phyloP scores from a whole-genome alignment of 2,329 filamentous ascomycete genomes.

The Calonectria montana region DNA sequence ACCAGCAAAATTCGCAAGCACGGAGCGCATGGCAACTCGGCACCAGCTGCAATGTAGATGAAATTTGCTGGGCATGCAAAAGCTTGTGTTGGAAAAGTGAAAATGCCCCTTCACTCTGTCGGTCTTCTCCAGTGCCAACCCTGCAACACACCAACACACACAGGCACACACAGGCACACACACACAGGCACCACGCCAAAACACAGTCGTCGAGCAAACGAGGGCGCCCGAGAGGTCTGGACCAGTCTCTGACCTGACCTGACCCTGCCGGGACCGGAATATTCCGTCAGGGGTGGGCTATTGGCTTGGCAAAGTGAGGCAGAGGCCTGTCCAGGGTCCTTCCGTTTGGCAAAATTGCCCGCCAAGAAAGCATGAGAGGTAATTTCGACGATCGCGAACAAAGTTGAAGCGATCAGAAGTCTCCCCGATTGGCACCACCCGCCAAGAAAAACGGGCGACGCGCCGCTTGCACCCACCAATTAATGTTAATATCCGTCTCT shows the following conservation, averaged over 20 bases:
- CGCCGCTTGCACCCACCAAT: not conserved
- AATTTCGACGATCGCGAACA: slow-evolving; percentile 14
- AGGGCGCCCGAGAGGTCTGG: not conserved
- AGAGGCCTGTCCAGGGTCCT: not conserved
- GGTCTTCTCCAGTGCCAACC: not conserved
- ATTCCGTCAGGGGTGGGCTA: not conserved
- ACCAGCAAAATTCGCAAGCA: slow-evolving; percentile 13
- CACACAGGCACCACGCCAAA: not conserved
- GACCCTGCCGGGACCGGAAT: not conserved
- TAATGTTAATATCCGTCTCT: not conserved
- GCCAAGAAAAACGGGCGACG: not conserved
- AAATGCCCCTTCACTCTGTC: not conserved
- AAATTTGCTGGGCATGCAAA: not conserved
- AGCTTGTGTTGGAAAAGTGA: not conserved
- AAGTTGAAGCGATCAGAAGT: slow-evolving; percentile 1
- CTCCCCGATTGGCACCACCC: not conserved
- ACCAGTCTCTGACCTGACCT: not conserved
- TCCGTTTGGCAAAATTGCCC: slow-evolving; percentile 3
- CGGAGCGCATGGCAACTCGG: slow-evolving; percentile 6
- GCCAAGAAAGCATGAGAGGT: slow-evolving; percentile 18
- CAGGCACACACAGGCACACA: not conserved
- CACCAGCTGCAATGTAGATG: not conserved
- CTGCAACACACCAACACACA: not conserved
- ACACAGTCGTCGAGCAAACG: not conserved
- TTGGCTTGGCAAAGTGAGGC: not conserved